Percentiles rank a stretch among this genome's conserved stretches.
phyloP scores from a whole-genome alignment of 345 rosid genomes.

The Cochlearia excelsa region DNA sequence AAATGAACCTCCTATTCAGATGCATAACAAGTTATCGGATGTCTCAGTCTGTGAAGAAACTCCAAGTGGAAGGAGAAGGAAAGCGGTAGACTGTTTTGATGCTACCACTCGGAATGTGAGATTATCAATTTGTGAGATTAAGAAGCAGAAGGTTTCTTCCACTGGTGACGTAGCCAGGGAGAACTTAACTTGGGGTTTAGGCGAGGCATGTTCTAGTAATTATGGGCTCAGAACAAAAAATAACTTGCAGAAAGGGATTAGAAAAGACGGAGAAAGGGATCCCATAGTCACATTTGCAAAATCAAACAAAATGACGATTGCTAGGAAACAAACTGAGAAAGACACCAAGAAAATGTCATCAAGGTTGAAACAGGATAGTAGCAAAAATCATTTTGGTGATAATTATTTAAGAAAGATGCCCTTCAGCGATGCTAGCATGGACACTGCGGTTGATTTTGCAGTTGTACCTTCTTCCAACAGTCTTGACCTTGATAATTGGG shows the following conservation, averaged over 20 bases:
- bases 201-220: conserved; percentile 27
- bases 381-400: conserved; percentile 33
- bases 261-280: conserved; percentile 28
- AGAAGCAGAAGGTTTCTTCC: conserved; percentile 40
- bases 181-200: conserved; percentile 34
- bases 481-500: conserved; percentile 57
- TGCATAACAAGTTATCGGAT: conserved; percentile 33
- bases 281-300: conserved; percentile 27
- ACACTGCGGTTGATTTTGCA: conserved; percentile 35
- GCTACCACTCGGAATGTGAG: conserved; percentile 35
- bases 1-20: conserved; percentile 33
- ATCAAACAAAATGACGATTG: conserved; percentile 32
- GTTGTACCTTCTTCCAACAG: conserved; percentile 33
- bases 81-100: conserved; percentile 34
- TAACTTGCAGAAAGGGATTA: conserved; percentile 40
- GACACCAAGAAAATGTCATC: conserved; percentile 26
- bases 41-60: conserved; percentile 31
- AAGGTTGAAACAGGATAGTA: conserved; percentile 38
- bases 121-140: conserved; percentile 33
- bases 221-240: conserved; percentile 33
- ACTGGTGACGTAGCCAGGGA: conserved; percentile 32
- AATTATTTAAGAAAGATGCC: conserved; percentile 26
- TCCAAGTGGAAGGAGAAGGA: conserved; percentile 38
- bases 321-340: conserved; percentile 28
- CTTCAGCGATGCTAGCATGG: conserved; percentile 34